Evolutionary conservation across 164 flowering plant species (phyloP).

Genomic region (Euptelea pleiosperma): DNA sequence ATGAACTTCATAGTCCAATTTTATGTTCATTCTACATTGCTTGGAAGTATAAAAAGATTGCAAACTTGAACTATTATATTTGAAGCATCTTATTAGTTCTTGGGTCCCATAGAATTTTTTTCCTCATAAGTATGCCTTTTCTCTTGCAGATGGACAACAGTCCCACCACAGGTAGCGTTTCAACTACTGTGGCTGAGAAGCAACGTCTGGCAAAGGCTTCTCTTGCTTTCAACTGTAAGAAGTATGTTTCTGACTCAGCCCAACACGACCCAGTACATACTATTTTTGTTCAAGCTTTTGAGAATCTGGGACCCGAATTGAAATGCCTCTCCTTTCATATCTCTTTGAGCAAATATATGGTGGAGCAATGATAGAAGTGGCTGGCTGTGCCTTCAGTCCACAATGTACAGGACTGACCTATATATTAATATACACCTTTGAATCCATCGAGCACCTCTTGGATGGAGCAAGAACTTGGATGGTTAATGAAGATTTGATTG

Average conservation of each 20-base stretch:
- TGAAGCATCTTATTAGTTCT: neutral
- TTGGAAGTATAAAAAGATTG: neutral
- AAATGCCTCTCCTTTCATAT: neutral
- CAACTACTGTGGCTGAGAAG: conserved; percentile 76
- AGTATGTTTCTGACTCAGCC: conserved; percentile 38
- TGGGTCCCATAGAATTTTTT: neutral
- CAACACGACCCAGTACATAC: too few relatives aligned
- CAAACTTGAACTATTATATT: neutral
- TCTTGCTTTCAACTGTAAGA: conserved; percentile 90
- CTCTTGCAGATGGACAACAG: conserved; percentile 86
- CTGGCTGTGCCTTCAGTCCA: neutral
- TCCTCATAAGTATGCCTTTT: neutral
- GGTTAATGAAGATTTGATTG: neutral
- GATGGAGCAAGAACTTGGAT: neutral
- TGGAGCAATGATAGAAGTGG: neutral
- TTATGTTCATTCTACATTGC: too few relatives aligned
- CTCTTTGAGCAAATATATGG: too few relatives aligned
- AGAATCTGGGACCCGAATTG: neutral
- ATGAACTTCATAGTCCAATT: too few relatives aligned
- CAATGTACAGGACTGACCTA: neutral
- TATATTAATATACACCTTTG: neutral
- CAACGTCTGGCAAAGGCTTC: conserved; percentile 76
- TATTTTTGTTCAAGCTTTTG: neutral
- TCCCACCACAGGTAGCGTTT: conserved; percentile 95
- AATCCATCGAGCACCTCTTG: neutral